Evolutionary conservation across 345 rosid species (phyloP), one percentile per base, ranked within the genome.

Genomic region (Eucalyptus curtisii): DNA sequence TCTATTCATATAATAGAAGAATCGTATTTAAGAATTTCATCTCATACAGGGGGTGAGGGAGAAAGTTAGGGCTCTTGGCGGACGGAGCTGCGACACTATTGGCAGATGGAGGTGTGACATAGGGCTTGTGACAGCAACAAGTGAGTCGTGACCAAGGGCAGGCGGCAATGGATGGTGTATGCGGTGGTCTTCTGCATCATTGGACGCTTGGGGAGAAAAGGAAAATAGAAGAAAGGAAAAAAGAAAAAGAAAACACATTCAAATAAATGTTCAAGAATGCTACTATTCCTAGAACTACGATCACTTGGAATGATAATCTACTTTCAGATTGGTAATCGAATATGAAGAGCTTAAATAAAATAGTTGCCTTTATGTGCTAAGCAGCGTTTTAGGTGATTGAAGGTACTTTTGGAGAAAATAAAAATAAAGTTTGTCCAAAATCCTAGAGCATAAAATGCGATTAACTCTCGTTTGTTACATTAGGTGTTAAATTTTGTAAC

Each of bases 11-110:
- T 17, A 7, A 50, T 17, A 17, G 2, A 17, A 7, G 1, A 52
- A 17, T 52, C 2, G 4, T 19, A 52, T 52, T 3, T 19, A 24
- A 52, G 55, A 52, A 19, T 52, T 52, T 52, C 55, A 52, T 52
- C 57, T 52, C 10, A 7, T 7, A 7, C 0, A 1, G 1, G 57
- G 10, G 24, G 57, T 2, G 25, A 52, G 5, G 57, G 57, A 52
- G 55, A 50, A 20, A 7, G 53, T 50, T 16, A 16, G 24, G 57
- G 66, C 66, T 59, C 66, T 25, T 59, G 66, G 66, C 3, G 3
- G 31, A 59, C 0, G 7, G 3, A 59, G 15, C 14, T 1, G 3
- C 1, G 30, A 59, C n/a, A 59, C 6, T 12, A 27, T 59, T 1
- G 66, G 66, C 66, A 59, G 15, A 59, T 27, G 66, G 16, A 59